Evolutionary conservation across 2,329 filamentous ascomycete genomes (phyloP).

Genomic region (Alternaria hordeiaustralica): DNA sequence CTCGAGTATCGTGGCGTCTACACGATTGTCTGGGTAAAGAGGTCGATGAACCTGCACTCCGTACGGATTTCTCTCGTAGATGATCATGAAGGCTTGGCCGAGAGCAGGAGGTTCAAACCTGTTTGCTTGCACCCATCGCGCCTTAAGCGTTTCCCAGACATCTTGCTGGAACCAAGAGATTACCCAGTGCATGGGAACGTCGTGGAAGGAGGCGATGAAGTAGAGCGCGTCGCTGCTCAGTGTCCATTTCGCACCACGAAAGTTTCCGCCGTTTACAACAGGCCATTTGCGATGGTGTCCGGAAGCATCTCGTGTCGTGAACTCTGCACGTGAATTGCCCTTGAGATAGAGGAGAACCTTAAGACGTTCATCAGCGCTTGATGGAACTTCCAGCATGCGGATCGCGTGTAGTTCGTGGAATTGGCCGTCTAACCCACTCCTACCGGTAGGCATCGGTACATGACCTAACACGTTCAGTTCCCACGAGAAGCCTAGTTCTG

Average conservation of each 20-base stretch:
- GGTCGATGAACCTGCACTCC: not conserved
- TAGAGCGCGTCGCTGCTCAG: not conserved
- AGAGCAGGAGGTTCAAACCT: conserved; percentile 2
- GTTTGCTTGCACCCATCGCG: conserved; percentile 3
- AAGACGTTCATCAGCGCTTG: not conserved
- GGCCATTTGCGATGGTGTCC: not conserved
- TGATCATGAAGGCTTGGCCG: conserved; percentile 14
- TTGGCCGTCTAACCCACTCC: not conserved
- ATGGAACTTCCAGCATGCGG: not conserved
- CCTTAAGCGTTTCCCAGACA: conserved; percentile 10
- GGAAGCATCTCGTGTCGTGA: not conserved
- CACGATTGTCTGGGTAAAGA: not conserved
- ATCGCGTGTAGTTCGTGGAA: not conserved
- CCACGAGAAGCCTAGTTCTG: conserved; percentile 27
- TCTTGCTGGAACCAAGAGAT: conserved; percentile 22
- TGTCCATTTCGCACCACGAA: conserved; percentile 12
- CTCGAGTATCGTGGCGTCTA: conserved; percentile 1
- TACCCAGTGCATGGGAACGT: conserved; percentile 23
- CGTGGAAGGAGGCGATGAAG: conserved; percentile 14
- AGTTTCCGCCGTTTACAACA: not conserved
- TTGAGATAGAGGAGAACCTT: not conserved
- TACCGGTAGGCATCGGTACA: conserved; percentile 6
- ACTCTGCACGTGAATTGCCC: not conserved
- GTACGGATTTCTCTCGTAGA: conserved; percentile 15
- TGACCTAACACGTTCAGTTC: conserved; percentile 14